Base-by-base conservation (phyloP, 2,329 filamentous ascomycete species). In the Xylaria sp. region DNA sequence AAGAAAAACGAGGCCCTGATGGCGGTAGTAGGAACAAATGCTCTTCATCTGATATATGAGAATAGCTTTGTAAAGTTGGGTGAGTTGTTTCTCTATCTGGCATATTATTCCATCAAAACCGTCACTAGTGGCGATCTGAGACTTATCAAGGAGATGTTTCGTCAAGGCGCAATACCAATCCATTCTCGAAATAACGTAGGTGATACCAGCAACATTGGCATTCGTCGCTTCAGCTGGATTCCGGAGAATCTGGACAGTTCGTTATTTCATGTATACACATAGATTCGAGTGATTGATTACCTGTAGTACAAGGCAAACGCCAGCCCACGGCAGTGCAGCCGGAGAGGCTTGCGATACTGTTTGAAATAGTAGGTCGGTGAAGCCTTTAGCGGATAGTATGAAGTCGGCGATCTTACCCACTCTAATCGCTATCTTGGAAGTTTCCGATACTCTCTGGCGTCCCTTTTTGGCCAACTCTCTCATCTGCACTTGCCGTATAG, bases 1-100 rank as follows among this genome's bases (percentile, higher is more conserved):
- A 17, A 79, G 56, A 47, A 81, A 75, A 9, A 71, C 73, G 6
- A 72, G 14, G 5, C 68, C 57, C 48, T 71, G 75, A 32, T 78
- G 74, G 11, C 75, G 74, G 67, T 80, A 76, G 71, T 79, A 82
- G 5, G 72, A 77, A 61, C 74, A 79, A 51, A 81, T 72, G 63
- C 80, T 83, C 71, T 80, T 81, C 63, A 83, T 82, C 70, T 80
- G 76, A 69, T 81, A 83, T 2, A 71, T 42, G n/a, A 83, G 76
- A 32, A 84, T 75, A 61, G 72, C 75, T 63, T 78, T 73, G 69
- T 83, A 83, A 27, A 83, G 78, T 32, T 76, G 48, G 32, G 78
- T 60, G n/a, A 83, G n/a, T n/a, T 72, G 6, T 56, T 61, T 7
- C 71, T 64, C 53, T 79, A 78, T 60, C 48, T 76, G 47, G 42